These are phyloP conservation scores for Saccharomyces hybrid DNA, from an alignment of 1,139 yeast species.

Conservation along the genomic window DNA sequence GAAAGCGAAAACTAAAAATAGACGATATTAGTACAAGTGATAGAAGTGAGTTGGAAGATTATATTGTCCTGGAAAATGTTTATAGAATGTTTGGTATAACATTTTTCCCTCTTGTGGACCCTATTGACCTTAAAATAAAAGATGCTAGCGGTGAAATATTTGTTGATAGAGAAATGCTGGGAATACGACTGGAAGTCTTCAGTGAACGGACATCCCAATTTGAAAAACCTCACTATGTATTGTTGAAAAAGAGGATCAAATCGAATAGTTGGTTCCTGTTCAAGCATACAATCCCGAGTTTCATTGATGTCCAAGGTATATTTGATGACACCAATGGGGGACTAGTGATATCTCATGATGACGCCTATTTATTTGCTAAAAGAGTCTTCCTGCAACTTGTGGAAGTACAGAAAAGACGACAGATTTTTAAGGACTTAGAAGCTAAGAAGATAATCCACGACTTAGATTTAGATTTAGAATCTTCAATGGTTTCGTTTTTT, in stretches of 20 bases:
- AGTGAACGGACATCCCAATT: slow-evolving; percentile 27
- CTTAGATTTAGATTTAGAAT: slow-evolving; percentile 18
- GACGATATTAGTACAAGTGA: slow-evolving; percentile 4
- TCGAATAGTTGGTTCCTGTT: slow-evolving; percentile 33
- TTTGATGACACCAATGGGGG: slow-evolving; percentile 16
- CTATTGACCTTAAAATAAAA: slow-evolving; percentile 20
- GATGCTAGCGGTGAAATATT: slow-evolving; percentile 11
- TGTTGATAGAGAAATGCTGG: slow-evolving; percentile 29
- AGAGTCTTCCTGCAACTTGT: slow-evolving; percentile 16
- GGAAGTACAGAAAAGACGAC: slow-evolving; percentile 10
- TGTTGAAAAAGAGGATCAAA: slow-evolving; percentile 32
- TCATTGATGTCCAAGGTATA: slow-evolving; percentile 27
- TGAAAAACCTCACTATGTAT: slow-evolving; percentile 37
- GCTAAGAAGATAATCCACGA: slow-evolving; percentile 10
- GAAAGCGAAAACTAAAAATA: slow-evolving; percentile 6
- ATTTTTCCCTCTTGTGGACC: slow-evolving; percentile 39
- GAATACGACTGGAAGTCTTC: slow-evolving; percentile 40
- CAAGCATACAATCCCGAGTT: slow-evolving; percentile 40
- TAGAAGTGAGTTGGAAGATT: slow-evolving; percentile 9
- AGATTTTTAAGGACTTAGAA: slow-evolving; percentile 14
- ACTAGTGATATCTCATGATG: slow-evolving; percentile 11
- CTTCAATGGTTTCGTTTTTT: slow-evolving; percentile 17
- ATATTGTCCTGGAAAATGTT: slow-evolving; percentile 34
- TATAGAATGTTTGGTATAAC: slow-evolving; percentile 40
- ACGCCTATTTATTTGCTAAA: slow-evolving; percentile 24